These are phyloP conservation scores for Trichosporon sp. DNA, from an alignment of 1,284 basidiomycete species.

Conservation along the genomic window DNA sequence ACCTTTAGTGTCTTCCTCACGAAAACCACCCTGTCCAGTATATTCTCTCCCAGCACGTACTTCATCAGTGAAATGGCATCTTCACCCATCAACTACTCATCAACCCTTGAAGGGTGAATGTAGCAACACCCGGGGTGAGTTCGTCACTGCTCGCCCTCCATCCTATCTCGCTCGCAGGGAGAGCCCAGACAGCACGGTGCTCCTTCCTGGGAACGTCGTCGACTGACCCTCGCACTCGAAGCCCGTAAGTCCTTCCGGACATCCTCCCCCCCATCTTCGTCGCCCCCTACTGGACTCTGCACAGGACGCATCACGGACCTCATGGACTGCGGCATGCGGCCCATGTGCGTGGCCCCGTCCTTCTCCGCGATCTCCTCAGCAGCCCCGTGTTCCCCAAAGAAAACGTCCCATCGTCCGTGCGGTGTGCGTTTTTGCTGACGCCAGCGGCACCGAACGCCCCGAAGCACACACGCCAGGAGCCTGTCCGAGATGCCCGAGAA, in stretches of 20 bases:
- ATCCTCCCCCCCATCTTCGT: not conserved
- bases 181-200: not conserved
- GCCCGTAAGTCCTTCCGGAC: not conserved
- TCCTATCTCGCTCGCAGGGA: too few species aligned
- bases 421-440: not conserved
- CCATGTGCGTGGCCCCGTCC: constrained; percentile 1
- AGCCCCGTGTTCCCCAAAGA: constrained; percentile 2
- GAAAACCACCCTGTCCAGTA: not conserved
- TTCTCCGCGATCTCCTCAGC: not conserved
- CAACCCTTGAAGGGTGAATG: too few species aligned
- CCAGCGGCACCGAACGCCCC: not conserved
- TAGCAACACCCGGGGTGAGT: not conserved
- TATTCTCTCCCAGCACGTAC: not conserved
- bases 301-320: not conserved
- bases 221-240: not conserved
- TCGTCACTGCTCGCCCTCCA: not conserved
- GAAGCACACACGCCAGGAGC: not conserved
- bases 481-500: not conserved
- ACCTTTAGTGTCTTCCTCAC: not conserved
- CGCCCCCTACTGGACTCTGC: not conserved
- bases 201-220: not conserved
- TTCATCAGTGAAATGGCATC: too few species aligned
- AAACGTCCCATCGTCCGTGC: not conserved
- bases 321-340: not conserved
- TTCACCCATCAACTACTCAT: not conserved